These are phyloP conservation scores for Microthlaspi erraticum DNA, from an alignment of 345 rosid genomes.

Conservation along the genomic window DNA sequence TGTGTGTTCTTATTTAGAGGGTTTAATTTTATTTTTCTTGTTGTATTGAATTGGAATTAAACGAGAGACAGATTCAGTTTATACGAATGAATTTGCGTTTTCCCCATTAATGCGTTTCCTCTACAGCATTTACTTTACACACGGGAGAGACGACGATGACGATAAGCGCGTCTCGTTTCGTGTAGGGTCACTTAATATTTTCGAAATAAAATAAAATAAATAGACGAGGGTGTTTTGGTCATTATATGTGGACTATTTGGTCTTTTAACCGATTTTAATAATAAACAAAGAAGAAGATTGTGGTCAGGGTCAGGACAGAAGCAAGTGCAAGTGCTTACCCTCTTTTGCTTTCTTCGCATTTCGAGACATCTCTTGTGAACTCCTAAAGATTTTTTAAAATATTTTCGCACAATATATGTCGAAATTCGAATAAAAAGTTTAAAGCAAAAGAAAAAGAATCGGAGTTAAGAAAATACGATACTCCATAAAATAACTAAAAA, in stretches of 20 bases:
- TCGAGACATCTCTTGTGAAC: slow-evolving; percentile 46
- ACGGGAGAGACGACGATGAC: slow-evolving; percentile 46
- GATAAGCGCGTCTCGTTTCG: slow-evolving; percentile 44
- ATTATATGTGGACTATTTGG: slow-evolving; percentile 20
- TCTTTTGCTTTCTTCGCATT: slow-evolving; percentile 40
- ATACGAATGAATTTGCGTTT: slow-evolving; percentile 27
- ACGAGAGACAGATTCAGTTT: slow-evolving; percentile 20
- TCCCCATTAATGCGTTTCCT: slow-evolving; percentile 28
- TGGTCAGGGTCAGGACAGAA: slow-evolving; percentile 47
- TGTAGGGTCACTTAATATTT: slow-evolving; percentile 41
- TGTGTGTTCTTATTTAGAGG: slow-evolving; percentile 22
- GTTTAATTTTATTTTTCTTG: neutral
- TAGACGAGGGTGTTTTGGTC: slow-evolving; percentile 35
- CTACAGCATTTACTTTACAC: slow-evolving; percentile 43
- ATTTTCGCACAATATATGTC: neutral
- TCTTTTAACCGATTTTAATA: slow-evolving; percentile 9
- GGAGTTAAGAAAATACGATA: slow-evolving; percentile 27
- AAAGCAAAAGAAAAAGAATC: slow-evolving; percentile 40
- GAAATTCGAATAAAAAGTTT: slow-evolving; percentile 37
- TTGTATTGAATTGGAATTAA: neutral
- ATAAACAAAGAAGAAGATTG: slow-evolving; percentile 31
- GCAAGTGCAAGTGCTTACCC: slow-evolving; percentile 41
- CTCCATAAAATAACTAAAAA: slow-evolving; percentile 18
- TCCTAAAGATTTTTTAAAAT: slow-evolving; percentile 12
- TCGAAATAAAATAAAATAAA: slow-evolving; percentile 14